phyloP scores from a whole-genome alignment of 345 rosid genomes.

The Camelina neglecta region DNA sequence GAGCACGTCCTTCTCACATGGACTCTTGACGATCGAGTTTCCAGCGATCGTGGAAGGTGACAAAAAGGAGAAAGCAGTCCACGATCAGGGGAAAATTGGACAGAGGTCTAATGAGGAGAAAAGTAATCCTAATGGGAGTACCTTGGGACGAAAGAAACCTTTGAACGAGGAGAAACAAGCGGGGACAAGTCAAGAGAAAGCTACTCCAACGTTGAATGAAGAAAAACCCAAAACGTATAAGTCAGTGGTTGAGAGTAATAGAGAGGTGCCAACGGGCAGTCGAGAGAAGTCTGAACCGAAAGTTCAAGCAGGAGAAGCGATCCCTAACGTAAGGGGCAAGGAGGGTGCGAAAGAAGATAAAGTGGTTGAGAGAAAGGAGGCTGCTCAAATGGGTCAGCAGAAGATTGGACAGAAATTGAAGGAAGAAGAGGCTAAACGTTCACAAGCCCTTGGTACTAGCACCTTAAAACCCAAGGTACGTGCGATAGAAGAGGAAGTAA shows the following conservation, averaged over 20 bases:
- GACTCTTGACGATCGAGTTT: constrained; percentile 43
- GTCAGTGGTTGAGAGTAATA: constrained; percentile 44
- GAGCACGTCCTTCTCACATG: constrained; percentile 38
- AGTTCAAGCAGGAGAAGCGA: constrained; percentile 23
- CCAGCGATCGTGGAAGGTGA: constrained; percentile 7
- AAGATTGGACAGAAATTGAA: constrained; percentile 13
- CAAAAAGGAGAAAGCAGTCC: constrained; percentile 12
- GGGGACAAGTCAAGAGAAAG: constrained; percentile 31
- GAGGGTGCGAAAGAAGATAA: constrained; percentile 34
- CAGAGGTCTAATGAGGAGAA: constrained; percentile 15
- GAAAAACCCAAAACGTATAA: constrained; percentile 41
- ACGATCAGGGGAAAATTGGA: constrained; percentile 31
- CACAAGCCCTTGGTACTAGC: constrained; percentile 1
- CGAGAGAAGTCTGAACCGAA: constrained; percentile 25
- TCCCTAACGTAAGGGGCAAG: constrained; percentile 17
- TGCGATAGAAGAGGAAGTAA: constrained; percentile 27
- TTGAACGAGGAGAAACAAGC: constrained; percentile 21
- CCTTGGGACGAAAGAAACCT: constrained; percentile 26
- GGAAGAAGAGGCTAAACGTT: constrained; percentile 26
- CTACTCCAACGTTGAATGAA: constrained; percentile 4
- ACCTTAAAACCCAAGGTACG: constrained; percentile 21
- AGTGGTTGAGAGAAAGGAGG: constrained; percentile 32
- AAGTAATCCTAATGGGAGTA: constrained; percentile 3
- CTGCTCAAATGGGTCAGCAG: constrained; percentile 26
- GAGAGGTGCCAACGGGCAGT: background rate